phyloP scores from a whole-genome alignment of 495 filamentous ascomycete species.

The Lophiotrema nucula region DNA sequence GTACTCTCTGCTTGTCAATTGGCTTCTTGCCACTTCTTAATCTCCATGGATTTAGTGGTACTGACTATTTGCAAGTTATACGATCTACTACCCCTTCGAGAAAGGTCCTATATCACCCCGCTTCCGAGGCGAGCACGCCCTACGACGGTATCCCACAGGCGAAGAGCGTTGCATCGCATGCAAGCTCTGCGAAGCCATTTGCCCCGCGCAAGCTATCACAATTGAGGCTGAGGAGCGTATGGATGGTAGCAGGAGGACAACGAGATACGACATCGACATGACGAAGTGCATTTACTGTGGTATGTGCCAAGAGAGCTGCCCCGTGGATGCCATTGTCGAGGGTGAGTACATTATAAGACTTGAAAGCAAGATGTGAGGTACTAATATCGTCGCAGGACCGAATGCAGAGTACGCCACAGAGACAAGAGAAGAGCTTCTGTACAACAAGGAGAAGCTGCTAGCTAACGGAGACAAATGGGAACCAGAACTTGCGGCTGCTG shows the following conservation, averaged over 20 bases:
- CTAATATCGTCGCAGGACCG: constrained; percentile 54
- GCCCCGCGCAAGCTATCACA: constrained; percentile 93
- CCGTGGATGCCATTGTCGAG: constrained; percentile 90
- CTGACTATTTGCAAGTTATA: constrained; percentile 62
- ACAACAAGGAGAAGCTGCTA: constrained; percentile 96
- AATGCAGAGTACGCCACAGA: constrained; percentile 98
- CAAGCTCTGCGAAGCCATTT: constrained; percentile 98
- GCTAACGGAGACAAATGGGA: constrained; percentile 97
- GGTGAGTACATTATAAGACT: constrained; percentile 12
- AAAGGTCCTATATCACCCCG: constrained; percentile 98
- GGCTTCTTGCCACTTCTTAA: neutral
- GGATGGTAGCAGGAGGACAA: constrained; percentile 90
- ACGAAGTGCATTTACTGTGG: constrained; percentile 99
- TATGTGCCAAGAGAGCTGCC: constrained; percentile 98
- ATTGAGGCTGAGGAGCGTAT: constrained; percentile 98
- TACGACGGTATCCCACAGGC: constrained; percentile 91
- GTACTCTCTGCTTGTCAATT: constrained; percentile 43
- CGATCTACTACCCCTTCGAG: constrained; percentile 98
- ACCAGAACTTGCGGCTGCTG: constrained; percentile 87
- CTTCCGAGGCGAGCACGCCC: constrained; percentile 95
- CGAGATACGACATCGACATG: constrained; percentile 99
- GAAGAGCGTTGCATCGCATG: constrained; percentile 99
- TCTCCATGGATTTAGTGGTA: neutral
- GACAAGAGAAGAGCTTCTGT: constrained; percentile 93
- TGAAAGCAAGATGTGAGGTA: neutral